Percentiles rank a stretch among this genome's conserved stretches.
Evolutionary conservation across 1,139 yeast species (phyloP).

Genomic region (Scheffersomyces illinoinensis): DNA sequence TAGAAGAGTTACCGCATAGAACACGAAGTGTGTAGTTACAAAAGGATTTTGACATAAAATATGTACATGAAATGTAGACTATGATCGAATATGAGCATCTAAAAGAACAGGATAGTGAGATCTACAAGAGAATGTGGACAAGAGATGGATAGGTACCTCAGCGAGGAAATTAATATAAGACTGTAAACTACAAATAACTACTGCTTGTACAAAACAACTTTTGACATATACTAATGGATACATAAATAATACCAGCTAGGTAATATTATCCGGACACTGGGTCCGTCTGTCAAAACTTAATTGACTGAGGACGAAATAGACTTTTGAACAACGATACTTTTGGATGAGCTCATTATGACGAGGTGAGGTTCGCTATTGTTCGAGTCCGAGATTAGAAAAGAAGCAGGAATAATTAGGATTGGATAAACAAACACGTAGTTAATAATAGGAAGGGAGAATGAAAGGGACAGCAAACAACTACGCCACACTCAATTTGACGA

Average conservation of each 20-base stretch:
- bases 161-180: too few species aligned
- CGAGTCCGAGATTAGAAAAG: background rate
- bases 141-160: too few species aligned
- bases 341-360: background rate
- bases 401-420: background rate
- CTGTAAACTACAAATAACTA: background rate
- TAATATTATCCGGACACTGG: background rate
- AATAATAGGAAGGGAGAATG: background rate
- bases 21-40: too few species aligned
- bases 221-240: background rate
- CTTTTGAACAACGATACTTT: background rate
- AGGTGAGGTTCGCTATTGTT: background rate
- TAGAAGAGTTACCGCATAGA: too few species aligned
- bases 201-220: background rate
- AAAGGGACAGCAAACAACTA: background rate
- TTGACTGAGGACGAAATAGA: background rate
- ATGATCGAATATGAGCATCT: too few species aligned
- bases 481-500: background rate
- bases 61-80: background rate
- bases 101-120: too few species aligned
- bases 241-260: background rate
- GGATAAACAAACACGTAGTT: background rate
- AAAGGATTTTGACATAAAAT: background rate
- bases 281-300: background rate
- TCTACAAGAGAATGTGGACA: too few species aligned